phyloP scores from a whole-genome alignment of 2,329 filamentous ascomycete species.

The Fusarium secorum region DNA sequence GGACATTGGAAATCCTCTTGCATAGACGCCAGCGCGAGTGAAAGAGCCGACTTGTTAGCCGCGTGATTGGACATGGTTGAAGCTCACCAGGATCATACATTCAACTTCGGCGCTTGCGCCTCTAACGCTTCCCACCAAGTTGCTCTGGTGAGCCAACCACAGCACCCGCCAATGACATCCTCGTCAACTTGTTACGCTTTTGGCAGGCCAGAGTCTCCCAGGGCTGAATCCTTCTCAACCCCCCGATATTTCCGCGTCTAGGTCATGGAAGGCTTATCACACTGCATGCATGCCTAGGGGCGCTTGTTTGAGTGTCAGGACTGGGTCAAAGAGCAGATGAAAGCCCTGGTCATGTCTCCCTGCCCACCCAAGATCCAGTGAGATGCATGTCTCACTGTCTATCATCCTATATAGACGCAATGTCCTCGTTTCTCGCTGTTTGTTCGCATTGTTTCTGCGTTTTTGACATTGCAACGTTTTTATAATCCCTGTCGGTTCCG shows the following conservation, averaged over 20 bases:
- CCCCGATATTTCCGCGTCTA: constrained; percentile 32
- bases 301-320: constrained; percentile 36
- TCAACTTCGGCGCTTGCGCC: constrained; percentile 42
- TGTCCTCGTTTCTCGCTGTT: constrained; percentile 37
- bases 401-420: constrained; percentile 42
- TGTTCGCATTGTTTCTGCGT: constrained; percentile 26
- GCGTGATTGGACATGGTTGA: constrained; percentile 42
- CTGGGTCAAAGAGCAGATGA: constrained; percentile 15
- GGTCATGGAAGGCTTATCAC: constrained; percentile 38
- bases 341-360: constrained; percentile 7
- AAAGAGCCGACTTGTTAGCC: constrained; percentile 42
- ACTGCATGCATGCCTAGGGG: constrained; percentile 44
- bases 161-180: constrained; percentile 14
- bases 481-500: constrained; percentile 39
- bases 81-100: constrained; percentile 23
- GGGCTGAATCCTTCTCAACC: constrained; percentile 33
- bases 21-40: constrained; percentile 44
- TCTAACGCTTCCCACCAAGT: constrained; percentile 37
- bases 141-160: constrained; percentile 34
- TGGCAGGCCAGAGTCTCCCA: constrained; percentile 15
- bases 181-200: constrained; percentile 17
- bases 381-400: constrained; percentile 19
- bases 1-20: constrained; percentile 20
- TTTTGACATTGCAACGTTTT: constrained; percentile 31
- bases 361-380: constrained; percentile 16